Percentiles rank a stretch among this genome's conserved stretches.
Evolutionary conservation across 495 filamentous ascomycete genomes (phyloP).

Genomic region (Aspergillus egyptiacus): DNA sequence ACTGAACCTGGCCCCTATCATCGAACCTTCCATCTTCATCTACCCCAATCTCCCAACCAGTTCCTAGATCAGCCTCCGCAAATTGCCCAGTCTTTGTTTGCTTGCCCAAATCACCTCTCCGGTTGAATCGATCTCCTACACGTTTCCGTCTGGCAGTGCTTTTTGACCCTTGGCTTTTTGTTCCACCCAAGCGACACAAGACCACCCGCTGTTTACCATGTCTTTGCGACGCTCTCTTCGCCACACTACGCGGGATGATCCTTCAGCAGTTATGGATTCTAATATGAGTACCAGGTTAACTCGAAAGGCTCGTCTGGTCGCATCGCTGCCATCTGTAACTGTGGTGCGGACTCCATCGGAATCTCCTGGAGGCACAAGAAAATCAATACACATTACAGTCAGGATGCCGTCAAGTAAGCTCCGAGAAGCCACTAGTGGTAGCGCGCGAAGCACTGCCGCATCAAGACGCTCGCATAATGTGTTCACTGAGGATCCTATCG

Average conservation of each 20-base stretch:
- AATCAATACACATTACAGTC: conserved; percentile 71
- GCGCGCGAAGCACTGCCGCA: conserved; percentile 20
- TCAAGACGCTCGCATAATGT: conserved; percentile 39
- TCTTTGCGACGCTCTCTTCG: conserved; percentile 46
- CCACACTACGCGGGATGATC: conserved; percentile 35
- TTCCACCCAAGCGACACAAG: background rate
- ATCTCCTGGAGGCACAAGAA: conserved; percentile 50
- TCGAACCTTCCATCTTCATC: conserved; percentile 2
- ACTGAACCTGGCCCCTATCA: conserved; percentile 2
- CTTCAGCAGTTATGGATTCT: conserved; percentile 32
- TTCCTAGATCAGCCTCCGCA: background rate
- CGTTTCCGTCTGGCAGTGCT: background rate
- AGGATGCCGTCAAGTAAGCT: conserved; percentile 80
- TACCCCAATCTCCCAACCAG: background rate
- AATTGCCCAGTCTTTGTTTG: conserved; percentile 13
- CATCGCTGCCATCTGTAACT: conserved; percentile 36
- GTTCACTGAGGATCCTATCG: conserved; percentile 51
- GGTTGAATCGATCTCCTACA: background rate
- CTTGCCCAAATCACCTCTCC: conserved; percentile 7
- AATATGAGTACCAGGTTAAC: conserved; percentile 32
- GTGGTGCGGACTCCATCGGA: conserved; percentile 51
- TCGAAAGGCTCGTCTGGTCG: conserved; percentile 32
- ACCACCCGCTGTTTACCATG: conserved; percentile 30
- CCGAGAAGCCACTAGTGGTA: conserved; percentile 59
- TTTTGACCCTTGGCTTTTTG: background rate